A percentile compares a stretch with the other conserved stretches of the same genome.
These are phyloP conservation scores for Metroxylon sagu DNA, from an alignment of 176 grass and related monocot genomes.

Conservation along the genomic window DNA sequence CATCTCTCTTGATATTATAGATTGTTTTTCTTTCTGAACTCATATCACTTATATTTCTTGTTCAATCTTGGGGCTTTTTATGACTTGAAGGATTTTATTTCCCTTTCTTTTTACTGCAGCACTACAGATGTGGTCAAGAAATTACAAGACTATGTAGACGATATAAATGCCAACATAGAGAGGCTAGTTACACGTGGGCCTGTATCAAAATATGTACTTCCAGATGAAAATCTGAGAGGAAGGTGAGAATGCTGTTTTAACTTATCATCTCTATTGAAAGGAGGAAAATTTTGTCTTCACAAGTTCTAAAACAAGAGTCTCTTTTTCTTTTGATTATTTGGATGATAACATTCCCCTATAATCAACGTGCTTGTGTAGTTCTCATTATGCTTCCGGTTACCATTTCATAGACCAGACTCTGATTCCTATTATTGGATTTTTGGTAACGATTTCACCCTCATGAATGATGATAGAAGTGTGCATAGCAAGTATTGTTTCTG, in stretches of 20 bases:
- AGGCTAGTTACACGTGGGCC: conserved; percentile 61
- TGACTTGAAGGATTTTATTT: not conserved
- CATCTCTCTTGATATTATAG: conserved; percentile 6
- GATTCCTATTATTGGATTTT: too few species aligned
- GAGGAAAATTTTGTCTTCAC: too few species aligned
- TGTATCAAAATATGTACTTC: conserved; percentile 93
- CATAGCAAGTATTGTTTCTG: not conserved
- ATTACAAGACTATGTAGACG: conserved; percentile 58
- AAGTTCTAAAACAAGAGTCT: too few species aligned
- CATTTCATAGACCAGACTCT: too few species aligned
- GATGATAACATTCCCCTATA: too few species aligned
- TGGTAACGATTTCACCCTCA: not conserved
- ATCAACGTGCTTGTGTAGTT: too few species aligned
- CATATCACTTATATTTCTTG: not conserved
- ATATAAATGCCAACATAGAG: conserved; percentile 72
- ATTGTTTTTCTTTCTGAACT: not conserved
- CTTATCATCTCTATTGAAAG: too few species aligned
- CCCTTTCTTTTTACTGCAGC: conserved; percentile 43
- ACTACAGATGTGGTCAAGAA: conserved; percentile 48
- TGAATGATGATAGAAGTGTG: conserved; percentile 1
- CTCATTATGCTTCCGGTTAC: too few species aligned
- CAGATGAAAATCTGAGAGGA: conserved; percentile 83
- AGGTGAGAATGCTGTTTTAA: conserved; percentile 31
- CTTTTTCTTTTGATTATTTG: too few species aligned
- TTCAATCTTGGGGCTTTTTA: not conserved